phyloP scores from a whole-genome alignment of 2,329 filamentous ascomycete species.

The Beauveria rudraprayagi region DNA sequence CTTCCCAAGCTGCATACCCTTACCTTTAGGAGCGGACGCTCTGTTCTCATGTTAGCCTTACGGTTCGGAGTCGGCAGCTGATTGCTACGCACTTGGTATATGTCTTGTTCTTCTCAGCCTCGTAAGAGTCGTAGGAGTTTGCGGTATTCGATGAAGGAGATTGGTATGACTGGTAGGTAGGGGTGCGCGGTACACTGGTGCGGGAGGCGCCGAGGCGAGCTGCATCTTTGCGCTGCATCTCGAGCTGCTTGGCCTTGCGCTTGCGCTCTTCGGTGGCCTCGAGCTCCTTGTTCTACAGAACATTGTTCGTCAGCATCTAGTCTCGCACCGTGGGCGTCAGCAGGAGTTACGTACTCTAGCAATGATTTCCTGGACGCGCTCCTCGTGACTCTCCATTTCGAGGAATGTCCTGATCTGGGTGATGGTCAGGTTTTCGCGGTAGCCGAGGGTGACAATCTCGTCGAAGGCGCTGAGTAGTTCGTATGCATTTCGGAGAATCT shows the following conservation, averaged over 20 bases:
- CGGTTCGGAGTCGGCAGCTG: background rate
- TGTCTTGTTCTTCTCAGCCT: constrained; percentile 93
- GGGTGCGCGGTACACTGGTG: constrained; percentile 59
- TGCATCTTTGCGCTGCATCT: constrained; percentile 97
- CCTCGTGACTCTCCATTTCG: constrained; percentile 98
- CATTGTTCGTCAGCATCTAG: constrained; percentile 19
- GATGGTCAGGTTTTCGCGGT: constrained; percentile 91
- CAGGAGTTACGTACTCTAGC: constrained; percentile 55
- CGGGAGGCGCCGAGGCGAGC: constrained; percentile 69
- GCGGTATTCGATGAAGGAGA: constrained; percentile 65
- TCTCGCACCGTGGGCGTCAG: background rate
- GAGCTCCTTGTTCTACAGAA: constrained; percentile 82
- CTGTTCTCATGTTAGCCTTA: constrained; percentile 24
- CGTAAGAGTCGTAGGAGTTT: constrained; percentile 87
- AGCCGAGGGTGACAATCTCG: constrained; percentile 90
- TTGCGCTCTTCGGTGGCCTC: constrained; percentile 98
- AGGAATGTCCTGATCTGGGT: constrained; percentile 98
- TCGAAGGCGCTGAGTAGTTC: constrained; percentile 95
- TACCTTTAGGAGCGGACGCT: constrained; percentile 67
- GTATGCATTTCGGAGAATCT: constrained; percentile 91
- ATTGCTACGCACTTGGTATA: constrained; percentile 59
- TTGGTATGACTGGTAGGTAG: constrained; percentile 83
- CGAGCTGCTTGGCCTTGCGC: constrained; percentile 95
- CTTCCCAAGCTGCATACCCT: constrained; percentile 98
- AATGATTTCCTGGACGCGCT: constrained; percentile 97